A percentile compares a stretch with the other conserved stretches of the same genome.
Conservation (phyloP, 768 basidiomycete genomes). For the Wakefieldia striispora region DNA sequence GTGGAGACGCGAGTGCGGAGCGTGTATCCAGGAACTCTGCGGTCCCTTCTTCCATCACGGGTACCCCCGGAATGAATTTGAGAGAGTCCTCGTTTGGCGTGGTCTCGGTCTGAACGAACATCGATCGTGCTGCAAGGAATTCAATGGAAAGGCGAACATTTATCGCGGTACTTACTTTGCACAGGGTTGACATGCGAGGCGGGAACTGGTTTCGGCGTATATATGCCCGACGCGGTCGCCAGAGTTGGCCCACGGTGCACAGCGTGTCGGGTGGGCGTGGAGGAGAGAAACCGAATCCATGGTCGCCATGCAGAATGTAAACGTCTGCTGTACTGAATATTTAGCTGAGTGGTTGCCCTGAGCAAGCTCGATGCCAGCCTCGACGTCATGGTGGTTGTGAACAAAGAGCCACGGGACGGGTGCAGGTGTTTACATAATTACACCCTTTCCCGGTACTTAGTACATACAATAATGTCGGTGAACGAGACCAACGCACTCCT, state of each 20-base stretch:
- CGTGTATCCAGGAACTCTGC: constrained; percentile 94
- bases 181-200: constrained; percentile 15
- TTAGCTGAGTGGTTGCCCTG: constrained; percentile 5
- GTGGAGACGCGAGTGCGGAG: constrained; percentile 82
- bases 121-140: constrained; percentile 59
- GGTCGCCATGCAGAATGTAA: constrained; percentile 15
- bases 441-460: neutral
- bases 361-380: constrained; percentile 16
- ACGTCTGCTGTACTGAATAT: constrained; percentile 2
- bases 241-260: constrained; percentile 34
- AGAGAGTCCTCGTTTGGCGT: constrained; percentile 97
- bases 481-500: constrained; percentile 1
- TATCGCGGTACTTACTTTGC: constrained; percentile 33
- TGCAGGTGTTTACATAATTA: constrained; percentile 21
- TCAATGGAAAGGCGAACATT: neutral
- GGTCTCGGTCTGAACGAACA: constrained; percentile 98
- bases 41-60: constrained; percentile 85
- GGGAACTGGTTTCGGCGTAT: constrained; percentile 9
- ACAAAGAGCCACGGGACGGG: neutral
- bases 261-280: constrained; percentile 15
- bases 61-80: constrained; percentile 93
- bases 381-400: constrained; percentile 19
- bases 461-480: constrained; percentile 9
- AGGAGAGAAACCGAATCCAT: constrained; percentile 24
- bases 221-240: constrained; percentile 31